Evolutionary conservation across 371 early-diverging fungal species (phyloP).

Genomic region (Mortierella sp.): DNA sequence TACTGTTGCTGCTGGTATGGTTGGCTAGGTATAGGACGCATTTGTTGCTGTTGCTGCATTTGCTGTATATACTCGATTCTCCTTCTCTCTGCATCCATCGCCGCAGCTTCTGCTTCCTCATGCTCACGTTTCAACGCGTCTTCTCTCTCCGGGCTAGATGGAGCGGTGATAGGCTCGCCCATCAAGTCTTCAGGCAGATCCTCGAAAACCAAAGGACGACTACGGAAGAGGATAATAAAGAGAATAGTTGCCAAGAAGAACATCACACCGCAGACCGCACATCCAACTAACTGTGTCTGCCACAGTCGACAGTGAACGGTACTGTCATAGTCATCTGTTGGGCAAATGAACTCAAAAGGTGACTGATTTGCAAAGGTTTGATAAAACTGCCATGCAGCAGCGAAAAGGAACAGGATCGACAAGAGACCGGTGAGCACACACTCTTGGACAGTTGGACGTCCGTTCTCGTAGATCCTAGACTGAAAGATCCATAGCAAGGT

Average conservation of each 20-base stretch:
- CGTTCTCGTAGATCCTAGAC: slow-evolving; percentile 51
- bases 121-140: slow-evolving; percentile 15
- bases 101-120: slow-evolving; percentile 26
- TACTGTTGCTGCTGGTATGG: slow-evolving; percentile 20
- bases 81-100: slow-evolving; percentile 43
- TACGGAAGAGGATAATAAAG: slow-evolving; percentile 39
- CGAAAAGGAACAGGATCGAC: slow-evolving; percentile 24
- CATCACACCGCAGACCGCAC: slow-evolving; percentile 24
- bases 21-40: background rate
- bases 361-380: slow-evolving; percentile 21
- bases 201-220: slow-evolving; percentile 34
- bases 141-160: slow-evolving; percentile 11
- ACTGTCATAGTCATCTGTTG: slow-evolving; percentile 19
- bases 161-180: slow-evolving; percentile 13
- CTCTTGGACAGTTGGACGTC: slow-evolving; percentile 46
- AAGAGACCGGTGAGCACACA: slow-evolving; percentile 31
- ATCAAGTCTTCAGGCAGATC: slow-evolving; percentile 38
- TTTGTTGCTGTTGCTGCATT: slow-evolving; percentile 28
- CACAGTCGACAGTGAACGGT: slow-evolving; percentile 38
- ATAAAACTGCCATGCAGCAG: slow-evolving; percentile 49
- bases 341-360: slow-evolving; percentile 33
- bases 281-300: slow-evolving; percentile 44
- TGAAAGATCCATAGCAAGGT: slow-evolving; percentile 48
- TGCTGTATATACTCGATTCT: slow-evolving; percentile 13
- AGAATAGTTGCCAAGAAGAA: slow-evolving; percentile 25